Evolutionary conservation across 23 red algal species (phyloP), one percentile per base, ranked within the genome.

Genomic region (Gracilaria gracilis): DNA sequence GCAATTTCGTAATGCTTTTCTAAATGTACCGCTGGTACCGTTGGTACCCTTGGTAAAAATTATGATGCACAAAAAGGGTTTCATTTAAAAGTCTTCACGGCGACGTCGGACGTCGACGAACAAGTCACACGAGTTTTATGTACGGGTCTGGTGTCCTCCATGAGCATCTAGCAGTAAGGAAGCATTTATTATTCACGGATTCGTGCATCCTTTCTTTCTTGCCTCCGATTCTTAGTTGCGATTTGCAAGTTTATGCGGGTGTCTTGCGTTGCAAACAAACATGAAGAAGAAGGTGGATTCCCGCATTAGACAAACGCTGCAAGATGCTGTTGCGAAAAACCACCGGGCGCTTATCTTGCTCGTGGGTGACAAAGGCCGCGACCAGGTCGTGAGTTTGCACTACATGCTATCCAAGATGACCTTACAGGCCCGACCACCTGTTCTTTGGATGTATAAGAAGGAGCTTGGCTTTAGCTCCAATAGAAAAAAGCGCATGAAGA

Each of bases 391-490:
- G 81, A 96, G 85, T 77, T 80, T 99, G 34, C 94, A 99, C 79
- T 95, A 99, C 64, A 91, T 99, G 84, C 83, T 99, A 12, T 94
- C 90, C 70, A 93, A 94, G 62, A 82, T 93, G 81, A 57, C 93
- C 15, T 69, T 89, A 54, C 48, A 72, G 47, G 66, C 97, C 9
- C 69, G 80, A 33, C 93, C 93, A 23, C 89, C 93, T 16, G 94
- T 99, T 31, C 83, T 99, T 9, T 99, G 97, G 97, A 94, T 90
- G 57, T 99, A 99, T 75, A 99, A 99, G 84, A 90, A 86, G 16
- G 97, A 99, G 39, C 85, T 99, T 34, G 97, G 97, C 20, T 99
- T 99, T 73, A 93, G 87, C 42, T 92, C 91, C 25, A 91, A 96
- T 81, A 88, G 81, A 69, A 87, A 94, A 55, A 96, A 96, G 77